Evolutionary conservation across 2,329 filamentous ascomycete genomes (phyloP).

Genomic region (Aspergillus neotritici): DNA sequence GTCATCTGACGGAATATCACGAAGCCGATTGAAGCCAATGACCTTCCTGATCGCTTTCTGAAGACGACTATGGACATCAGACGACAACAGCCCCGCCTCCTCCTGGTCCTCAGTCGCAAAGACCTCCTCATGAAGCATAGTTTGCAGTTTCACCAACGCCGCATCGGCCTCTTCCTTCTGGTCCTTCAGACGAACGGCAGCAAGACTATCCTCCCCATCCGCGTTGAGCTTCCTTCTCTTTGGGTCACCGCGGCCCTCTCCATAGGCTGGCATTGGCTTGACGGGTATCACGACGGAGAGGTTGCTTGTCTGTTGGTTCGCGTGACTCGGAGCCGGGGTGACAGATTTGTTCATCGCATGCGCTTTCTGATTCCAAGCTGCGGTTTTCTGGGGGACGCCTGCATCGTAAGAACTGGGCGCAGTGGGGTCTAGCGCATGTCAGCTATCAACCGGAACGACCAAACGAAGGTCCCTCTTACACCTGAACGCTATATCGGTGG

Average conservation of each 20-base stretch:
- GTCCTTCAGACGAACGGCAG: slow-evolving; percentile 60
- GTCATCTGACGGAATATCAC: slow-evolving; percentile 67
- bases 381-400: slow-evolving; percentile 17
- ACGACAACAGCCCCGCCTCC: slow-evolving; percentile 59
- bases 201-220: slow-evolving; percentile 51
- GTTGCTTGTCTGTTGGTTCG: slow-evolving; percentile 23
- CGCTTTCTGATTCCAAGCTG: slow-evolving; percentile 21
- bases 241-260: slow-evolving; percentile 29
- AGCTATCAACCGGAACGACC: slow-evolving; percentile 7
- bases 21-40: slow-evolving; percentile 62
- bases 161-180: slow-evolving; percentile 76
- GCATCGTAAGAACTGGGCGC: slow-evolving; percentile 21
- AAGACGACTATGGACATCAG: slow-evolving; percentile 62
- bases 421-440: slow-evolving; percentile 29
- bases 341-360: slow-evolving; percentile 38
- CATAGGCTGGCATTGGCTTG: slow-evolving; percentile 35
- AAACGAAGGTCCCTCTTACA: slow-evolving; percentile 28
- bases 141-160: slow-evolving; percentile 64
- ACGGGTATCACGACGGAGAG: slow-evolving; percentile 47
- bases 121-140: slow-evolving; percentile 60
- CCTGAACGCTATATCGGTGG: slow-evolving; percentile 40
- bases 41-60: slow-evolving; percentile 70
- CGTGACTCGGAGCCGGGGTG: slow-evolving; percentile 31
- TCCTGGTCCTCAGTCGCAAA: slow-evolving; percentile 71
- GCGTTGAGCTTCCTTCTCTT: slow-evolving; percentile 50